Conservation (phyloP, 2,329 filamentous ascomycete species). For the Pseudogymnoascus sp. region DNA sequence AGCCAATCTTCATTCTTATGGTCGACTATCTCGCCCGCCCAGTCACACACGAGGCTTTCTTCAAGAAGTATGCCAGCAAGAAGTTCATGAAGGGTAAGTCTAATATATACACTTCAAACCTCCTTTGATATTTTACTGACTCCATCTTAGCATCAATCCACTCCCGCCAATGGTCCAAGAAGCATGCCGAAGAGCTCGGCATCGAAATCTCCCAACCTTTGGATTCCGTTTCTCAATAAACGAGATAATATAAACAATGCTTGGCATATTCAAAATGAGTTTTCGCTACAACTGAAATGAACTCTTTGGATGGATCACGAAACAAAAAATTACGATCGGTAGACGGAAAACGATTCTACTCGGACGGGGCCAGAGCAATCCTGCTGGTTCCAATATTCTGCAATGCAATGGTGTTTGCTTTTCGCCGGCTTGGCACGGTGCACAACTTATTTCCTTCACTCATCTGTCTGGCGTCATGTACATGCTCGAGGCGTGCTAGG, state of each 20-base stretch:
- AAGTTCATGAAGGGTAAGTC: slow-evolving; percentile 92
- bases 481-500: slow-evolving; percentile 8
- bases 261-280: slow-evolving; percentile 10
- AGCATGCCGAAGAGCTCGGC: slow-evolving; percentile 54
- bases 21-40: slow-evolving; percentile 91
- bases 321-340: slow-evolving; percentile 9
- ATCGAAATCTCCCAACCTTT: slow-evolving; percentile 34
- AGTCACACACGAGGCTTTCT: slow-evolving; percentile 92
- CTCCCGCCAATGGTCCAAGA: slow-evolving; percentile 89
- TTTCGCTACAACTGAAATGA: slow-evolving; percentile 8
- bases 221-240: slow-evolving; percentile 23
- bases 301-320: slow-evolving; percentile 10
- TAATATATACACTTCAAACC: background rate
- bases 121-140: slow-evolving; percentile 21
- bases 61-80: slow-evolving; percentile 99
- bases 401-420: slow-evolving; percentile 9
- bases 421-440: background rate
- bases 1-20: slow-evolving; percentile 89
- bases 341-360: slow-evolving; percentile 9
- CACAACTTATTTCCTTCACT: slow-evolving; percentile 2
- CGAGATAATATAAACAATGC: slow-evolving; percentile 8
- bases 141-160: slow-evolving; percentile 68
- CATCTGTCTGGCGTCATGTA: slow-evolving; percentile 8
- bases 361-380: background rate
- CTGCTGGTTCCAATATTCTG: slow-evolving; percentile 4